Evolutionary conservation across 1,284 basidiomycete genomes (phyloP).

Genomic region (Coniferiporia sulphurascens): DNA sequence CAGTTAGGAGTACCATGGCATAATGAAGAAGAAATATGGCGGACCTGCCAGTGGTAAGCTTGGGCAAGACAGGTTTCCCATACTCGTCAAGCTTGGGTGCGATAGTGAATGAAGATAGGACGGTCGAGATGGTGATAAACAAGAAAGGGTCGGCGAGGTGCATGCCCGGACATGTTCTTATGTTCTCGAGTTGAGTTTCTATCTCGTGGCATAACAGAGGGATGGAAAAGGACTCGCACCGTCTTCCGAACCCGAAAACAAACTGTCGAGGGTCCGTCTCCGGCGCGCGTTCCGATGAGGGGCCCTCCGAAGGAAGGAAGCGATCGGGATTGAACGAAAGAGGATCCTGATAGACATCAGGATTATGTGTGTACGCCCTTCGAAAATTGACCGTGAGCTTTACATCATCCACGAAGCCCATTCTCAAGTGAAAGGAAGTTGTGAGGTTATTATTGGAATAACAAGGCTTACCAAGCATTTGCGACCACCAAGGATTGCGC

Average conservation of each 20-base stretch:
- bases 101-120: slow-evolving; percentile 17
- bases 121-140: slow-evolving; percentile 14
- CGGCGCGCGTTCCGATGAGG: no score
- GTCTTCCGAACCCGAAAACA: slow-evolving; percentile 6
- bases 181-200: slow-evolving; percentile 13
- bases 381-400: no score
- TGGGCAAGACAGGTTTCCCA: slow-evolving; percentile 8
- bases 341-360: slow-evolving; percentile 21
- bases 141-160: slow-evolving; percentile 13
- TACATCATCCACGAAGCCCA: no score
- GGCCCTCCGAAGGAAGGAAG: slow-evolving; percentile 17
- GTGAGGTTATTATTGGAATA: no score
- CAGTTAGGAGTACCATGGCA: no score
- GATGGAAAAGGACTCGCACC: slow-evolving; percentile 1
- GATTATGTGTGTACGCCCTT: slow-evolving; percentile 4
- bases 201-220: slow-evolving; percentile 5
- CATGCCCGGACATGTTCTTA: slow-evolving; percentile 15
- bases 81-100: not conserved
- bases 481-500: not conserved
- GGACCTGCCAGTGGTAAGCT: slow-evolving; percentile 12
- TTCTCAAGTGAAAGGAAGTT: no score
- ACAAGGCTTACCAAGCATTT: slow-evolving; percentile 1
- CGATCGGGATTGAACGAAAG: slow-evolving; percentile 26
- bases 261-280: slow-evolving; percentile 4
- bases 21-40: not conserved